Base-by-base conservation (phyloP, 192 early-diverging fungal genomes). In the Rhizophagus clarus region DNA sequence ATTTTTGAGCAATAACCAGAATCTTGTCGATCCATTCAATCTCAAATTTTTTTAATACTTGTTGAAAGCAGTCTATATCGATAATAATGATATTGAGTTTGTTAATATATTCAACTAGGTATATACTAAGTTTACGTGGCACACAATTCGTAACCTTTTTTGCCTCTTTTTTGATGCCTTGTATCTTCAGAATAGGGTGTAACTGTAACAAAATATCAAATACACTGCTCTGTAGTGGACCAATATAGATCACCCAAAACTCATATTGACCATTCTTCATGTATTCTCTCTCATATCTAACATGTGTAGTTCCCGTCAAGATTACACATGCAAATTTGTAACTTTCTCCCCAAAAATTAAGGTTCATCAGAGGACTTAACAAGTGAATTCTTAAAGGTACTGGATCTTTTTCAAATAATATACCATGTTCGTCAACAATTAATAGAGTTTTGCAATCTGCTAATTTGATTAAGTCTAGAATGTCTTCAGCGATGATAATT, bases 271-370 rank as follows among this genome's bases (percentile, higher is more conserved):
- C 80, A 40, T 78, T 72, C 6, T 68, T 75, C 70, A 84, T 8
- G 80, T 78, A 56, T 24, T 15, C 34, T 62, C 49, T 81, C 32
- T 84, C 83, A 71, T n/a, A 81, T 17, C 71, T 84, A 26, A 75
- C 83, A 49, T 49, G 47, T 49, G 47, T 12, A 17, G 79, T 75
- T 17, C 82, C 79, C 2, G 82, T 83, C 28, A 83, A 64, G 51
- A 84, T 70, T 12, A 49, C 47, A 49, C 47, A 15, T 49, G 72
- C 47, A n/a, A n/a, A n/a, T n/a, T n/a, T n/a, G n/a, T 49, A 14
- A 1, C 47, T n/a, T n/a, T 49, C 47, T 49, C 14, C 47, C 47
- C 47, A 49, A 49, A n/a, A n/a, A n/a, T n/a, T n/a, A 49, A 49
- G 47, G 9, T 49, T n/a, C n/a, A n/a, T n/a, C n/a, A n/a, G 47